Evolutionary conservation across 495 filamentous ascomycete species (phyloP).

Genomic region (Terfezia boudieri): DNA sequence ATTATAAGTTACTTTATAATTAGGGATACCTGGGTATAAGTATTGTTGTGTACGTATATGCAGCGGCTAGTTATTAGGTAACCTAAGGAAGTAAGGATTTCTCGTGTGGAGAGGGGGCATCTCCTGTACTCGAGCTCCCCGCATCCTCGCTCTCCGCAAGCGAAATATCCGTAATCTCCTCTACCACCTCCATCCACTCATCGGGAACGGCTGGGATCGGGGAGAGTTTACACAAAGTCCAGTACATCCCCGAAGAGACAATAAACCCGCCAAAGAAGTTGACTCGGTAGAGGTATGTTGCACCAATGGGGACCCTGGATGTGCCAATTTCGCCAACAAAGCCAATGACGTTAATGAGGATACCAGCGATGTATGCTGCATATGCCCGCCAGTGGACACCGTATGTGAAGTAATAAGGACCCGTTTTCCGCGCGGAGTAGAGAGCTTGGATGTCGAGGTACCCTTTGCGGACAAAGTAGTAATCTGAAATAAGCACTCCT

Average conservation of each 20-base stretch:
- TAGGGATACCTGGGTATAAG: too few species aligned
- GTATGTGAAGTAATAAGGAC: slow-evolving; percentile 48
- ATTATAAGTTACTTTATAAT: too few species aligned
- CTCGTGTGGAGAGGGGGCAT: background rate
- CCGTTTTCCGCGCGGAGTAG: slow-evolving; percentile 43
- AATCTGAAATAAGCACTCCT: slow-evolving; percentile 73
- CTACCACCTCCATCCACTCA: slow-evolving; percentile 61
- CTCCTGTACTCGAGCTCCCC: background rate
- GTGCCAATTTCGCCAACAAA: slow-evolving; percentile 52
- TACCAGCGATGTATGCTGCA: slow-evolving; percentile 58
- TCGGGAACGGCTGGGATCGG: slow-evolving; percentile 55
- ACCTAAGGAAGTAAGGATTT: too few species aligned
- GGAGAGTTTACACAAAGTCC: slow-evolving; percentile 37
- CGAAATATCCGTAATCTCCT: slow-evolving; percentile 33
- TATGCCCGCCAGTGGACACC: slow-evolving; percentile 74
- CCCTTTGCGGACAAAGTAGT: slow-evolving; percentile 69
- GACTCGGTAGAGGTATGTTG: slow-evolving; percentile 68
- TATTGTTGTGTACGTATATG: too few species aligned
- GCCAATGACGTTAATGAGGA: slow-evolving; percentile 80
- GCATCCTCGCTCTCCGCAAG: slow-evolving; percentile 25
- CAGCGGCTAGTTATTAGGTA: too few species aligned
- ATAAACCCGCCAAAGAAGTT: slow-evolving; percentile 78
- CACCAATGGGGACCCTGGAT: slow-evolving; percentile 41
- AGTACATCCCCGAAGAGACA: slow-evolving; percentile 47
- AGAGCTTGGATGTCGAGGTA: slow-evolving; percentile 61